These are phyloP conservation scores for Fusarium hostae DNA, from an alignment of 2,329 filamentous ascomycete genomes.

Conservation along the genomic window DNA sequence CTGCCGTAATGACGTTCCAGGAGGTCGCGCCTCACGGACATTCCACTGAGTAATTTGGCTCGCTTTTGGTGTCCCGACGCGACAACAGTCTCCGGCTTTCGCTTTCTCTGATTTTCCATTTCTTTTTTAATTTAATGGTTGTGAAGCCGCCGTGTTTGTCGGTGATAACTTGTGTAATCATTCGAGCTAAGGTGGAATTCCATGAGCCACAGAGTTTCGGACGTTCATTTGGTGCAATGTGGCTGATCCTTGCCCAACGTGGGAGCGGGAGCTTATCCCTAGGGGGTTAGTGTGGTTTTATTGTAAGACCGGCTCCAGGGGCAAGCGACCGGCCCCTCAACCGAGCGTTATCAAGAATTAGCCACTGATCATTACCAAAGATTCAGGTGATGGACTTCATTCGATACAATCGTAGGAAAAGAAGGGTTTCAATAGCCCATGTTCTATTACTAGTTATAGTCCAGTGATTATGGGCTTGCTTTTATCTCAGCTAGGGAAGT, in stretches of 20 bases:
- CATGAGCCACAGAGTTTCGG: background rate
- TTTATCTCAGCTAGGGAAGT: background rate
- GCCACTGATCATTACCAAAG: background rate
- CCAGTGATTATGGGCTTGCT: background rate
- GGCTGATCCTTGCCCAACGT: slow-evolving; percentile 12
- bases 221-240: slow-evolving; percentile 11
- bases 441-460: background rate
- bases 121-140: background rate
- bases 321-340: slow-evolving; percentile 3
- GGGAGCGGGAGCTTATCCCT: background rate
- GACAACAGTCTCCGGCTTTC: slow-evolving; percentile 41
- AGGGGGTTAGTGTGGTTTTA: background rate
- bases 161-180: background rate
- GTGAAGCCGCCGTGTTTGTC: slow-evolving; percentile 17
- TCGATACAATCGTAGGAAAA: background rate
- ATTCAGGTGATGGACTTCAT: background rate
- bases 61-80: slow-evolving; percentile 37
- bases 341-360: slow-evolving; percentile 11
- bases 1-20: slow-evolving; percentile 74
- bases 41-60: slow-evolving; percentile 12
- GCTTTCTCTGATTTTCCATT: slow-evolving; percentile 46
- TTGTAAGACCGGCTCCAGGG: slow-evolving; percentile 19
- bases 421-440: background rate
- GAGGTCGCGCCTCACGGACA: slow-evolving; percentile 65
- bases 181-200: slow-evolving; percentile 1